These are phyloP conservation scores for Colletotrichum plurivorum DNA, from an alignment of 2,329 filamentous ascomycete species.

Conservation along the genomic window DNA sequence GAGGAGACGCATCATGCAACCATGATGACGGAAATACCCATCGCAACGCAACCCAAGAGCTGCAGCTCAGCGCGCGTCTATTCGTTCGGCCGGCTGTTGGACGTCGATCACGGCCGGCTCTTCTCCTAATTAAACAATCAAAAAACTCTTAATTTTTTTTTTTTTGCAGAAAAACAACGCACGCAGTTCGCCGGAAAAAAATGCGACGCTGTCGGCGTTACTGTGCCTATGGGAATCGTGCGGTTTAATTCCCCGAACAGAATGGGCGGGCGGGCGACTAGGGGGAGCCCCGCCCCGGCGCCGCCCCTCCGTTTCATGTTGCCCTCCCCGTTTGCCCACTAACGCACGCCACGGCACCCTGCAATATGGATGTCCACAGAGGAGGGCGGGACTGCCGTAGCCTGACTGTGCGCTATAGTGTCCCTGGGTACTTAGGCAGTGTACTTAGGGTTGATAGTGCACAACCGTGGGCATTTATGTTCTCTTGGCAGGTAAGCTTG, in stretches of 20 bases:
- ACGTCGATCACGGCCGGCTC: constrained; percentile 11
- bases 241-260: constrained; percentile 25
- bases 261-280: constrained; percentile 7
- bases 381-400: no score
- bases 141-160: no score
- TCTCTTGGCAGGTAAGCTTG: constrained; percentile 15
- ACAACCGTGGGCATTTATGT: background rate
- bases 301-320: constrained; percentile 38
- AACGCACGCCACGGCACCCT: constrained; percentile 39
- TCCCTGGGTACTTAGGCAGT: constrained; percentile 6
- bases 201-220: background rate
- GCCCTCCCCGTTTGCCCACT: constrained; percentile 33
- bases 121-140: background rate
- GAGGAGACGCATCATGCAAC: background rate
- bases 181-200: no score
- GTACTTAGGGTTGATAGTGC: background rate
- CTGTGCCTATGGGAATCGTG: background rate
- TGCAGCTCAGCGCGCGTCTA: constrained; percentile 23
- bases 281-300: constrained; percentile 15
- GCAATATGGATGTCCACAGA: constrained; percentile 28
- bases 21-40: background rate
- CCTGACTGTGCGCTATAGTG: no score
- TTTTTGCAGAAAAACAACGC: no score
- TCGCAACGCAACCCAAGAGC: constrained; percentile 10
- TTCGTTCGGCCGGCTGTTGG: constrained; percentile 15